These are phyloP conservation scores for Raffaelea albimanens DNA, from an alignment of 2,329 filamentous ascomycete species.

Conservation along the genomic window DNA sequence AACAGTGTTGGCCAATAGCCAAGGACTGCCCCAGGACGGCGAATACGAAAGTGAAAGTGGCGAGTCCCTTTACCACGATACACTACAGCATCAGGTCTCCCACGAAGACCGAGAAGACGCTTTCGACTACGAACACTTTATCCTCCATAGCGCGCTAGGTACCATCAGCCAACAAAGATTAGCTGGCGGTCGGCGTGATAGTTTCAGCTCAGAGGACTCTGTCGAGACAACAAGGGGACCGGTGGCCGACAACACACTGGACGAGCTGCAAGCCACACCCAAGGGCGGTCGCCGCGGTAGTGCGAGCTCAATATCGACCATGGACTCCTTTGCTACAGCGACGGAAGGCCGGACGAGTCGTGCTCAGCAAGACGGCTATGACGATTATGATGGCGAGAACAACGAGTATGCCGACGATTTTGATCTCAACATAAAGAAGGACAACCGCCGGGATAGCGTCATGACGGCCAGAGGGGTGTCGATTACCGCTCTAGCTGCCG, in stretches of 20 bases:
- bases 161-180: conserved; percentile 53
- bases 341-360: conserved; percentile 36
- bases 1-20: neutral
- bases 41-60: conserved; percentile 52
- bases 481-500: neutral
- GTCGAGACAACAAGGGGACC: conserved; percentile 52
- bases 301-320: conserved; percentile 15
- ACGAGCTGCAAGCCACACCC: conserved; percentile 1
- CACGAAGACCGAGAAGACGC: conserved; percentile 92
- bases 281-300: conserved; percentile 9
- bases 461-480: neutral
- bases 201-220: conserved; percentile 50
- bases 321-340: conserved; percentile 49
- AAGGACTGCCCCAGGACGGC: conserved; percentile 16
- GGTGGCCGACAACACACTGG: conserved; percentile 14
- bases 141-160: conserved; percentile 84
- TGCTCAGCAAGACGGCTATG: conserved; percentile 17
- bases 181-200: conserved; percentile 31
- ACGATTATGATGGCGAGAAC: neutral
- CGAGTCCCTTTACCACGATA: conserved; percentile 55
- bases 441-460: neutral
- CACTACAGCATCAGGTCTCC: conserved; percentile 51
- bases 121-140: conserved; percentile 95
- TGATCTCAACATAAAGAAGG: neutral
- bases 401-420: neutral